Conservation (phyloP, 73 alveolate genomes). For the Paramecium pentaurelia region DNA sequence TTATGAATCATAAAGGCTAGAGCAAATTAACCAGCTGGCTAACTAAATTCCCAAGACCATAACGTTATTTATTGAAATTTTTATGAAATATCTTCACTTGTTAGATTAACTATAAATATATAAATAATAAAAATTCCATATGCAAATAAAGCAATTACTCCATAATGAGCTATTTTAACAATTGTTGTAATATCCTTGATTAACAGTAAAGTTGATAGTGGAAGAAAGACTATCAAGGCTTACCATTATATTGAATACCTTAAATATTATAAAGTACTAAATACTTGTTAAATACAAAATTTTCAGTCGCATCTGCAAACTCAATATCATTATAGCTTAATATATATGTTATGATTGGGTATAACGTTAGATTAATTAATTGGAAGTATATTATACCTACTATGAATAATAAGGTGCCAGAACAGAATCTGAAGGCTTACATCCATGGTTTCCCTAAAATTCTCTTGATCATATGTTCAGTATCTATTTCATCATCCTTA, state of each 20-base stretch:
- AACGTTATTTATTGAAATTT: not conserved
- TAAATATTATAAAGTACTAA: not conserved
- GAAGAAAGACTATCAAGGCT: slow-evolving; percentile 41
- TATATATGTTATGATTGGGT: slow-evolving; percentile 39
- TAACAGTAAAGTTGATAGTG: slow-evolving; percentile 36
- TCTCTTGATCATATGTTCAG: slow-evolving; percentile 46
- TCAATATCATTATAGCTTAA: not conserved
- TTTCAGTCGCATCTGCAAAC: not conserved
- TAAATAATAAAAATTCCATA: slow-evolving; percentile 44
- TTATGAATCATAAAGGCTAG: slow-evolving; percentile 62
- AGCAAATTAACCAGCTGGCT: slow-evolving; percentile 56
- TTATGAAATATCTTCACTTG: not conserved
- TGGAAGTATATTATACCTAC: slow-evolving; percentile 52
- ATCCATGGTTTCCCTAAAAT: slow-evolving; percentile 30
- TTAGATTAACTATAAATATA: not conserved
- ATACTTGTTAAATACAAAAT: not conserved
- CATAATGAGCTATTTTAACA: slow-evolving; percentile 59
- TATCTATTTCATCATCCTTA: slow-evolving; percentile 32
- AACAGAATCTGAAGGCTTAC: not conserved
- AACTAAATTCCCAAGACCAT: slow-evolving; percentile 43
- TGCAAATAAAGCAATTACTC: slow-evolving; percentile 52
- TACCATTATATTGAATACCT: slow-evolving; percentile 53
- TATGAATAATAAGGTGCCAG: slow-evolving; percentile 46
- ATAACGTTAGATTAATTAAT: slow-evolving; percentile 34
- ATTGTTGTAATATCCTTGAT: slow-evolving; percentile 44